phyloP scores from a whole-genome alignment of 331 rosid species.

The Saraca asoca region DNA sequence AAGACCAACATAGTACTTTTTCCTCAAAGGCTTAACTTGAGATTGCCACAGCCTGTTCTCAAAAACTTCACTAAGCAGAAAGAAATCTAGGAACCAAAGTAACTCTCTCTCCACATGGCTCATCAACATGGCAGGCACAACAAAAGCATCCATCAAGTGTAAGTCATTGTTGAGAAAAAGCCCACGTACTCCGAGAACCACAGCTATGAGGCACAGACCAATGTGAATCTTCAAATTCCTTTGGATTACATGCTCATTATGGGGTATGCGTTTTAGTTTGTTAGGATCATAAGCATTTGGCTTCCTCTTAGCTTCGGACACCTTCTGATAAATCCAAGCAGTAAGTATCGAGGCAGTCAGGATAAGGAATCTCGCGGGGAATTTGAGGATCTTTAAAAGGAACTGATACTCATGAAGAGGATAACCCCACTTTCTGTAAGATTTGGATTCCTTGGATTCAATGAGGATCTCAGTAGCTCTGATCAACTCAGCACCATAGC shows the following conservation, averaged over 20 bases:
- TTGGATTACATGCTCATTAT: background rate
- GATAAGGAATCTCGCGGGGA: conserved; percentile 2
- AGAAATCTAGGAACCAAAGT: conserved; percentile 10
- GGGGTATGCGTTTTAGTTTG: conserved; percentile 2
- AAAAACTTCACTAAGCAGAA: conserved; percentile 20
- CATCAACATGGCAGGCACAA: conserved; percentile 6
- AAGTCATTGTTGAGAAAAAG: background rate
- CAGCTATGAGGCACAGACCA: background rate
- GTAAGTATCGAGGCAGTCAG: conserved; percentile 18
- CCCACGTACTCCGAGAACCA: background rate
- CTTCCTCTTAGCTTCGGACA: conserved; percentile 14
- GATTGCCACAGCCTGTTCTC: conserved; percentile 5
- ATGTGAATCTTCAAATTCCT: conserved; percentile 19
- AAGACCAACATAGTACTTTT: conserved; percentile 30
- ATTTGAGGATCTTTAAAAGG: background rate
- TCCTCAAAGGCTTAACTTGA: conserved; percentile 34
- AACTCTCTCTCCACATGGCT: background rate
- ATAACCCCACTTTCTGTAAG: background rate
- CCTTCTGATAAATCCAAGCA: conserved; percentile 3
- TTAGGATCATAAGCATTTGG: background rate
- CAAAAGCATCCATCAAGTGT: conserved; percentile 7
- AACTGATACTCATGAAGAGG: background rate
- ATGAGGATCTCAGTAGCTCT: background rate
- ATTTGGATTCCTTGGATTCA: conserved; percentile 8
- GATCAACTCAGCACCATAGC: conserved; percentile 25